Base-by-base conservation (phyloP, 1,139 yeast genomes). In the Pichia sp. region DNA sequence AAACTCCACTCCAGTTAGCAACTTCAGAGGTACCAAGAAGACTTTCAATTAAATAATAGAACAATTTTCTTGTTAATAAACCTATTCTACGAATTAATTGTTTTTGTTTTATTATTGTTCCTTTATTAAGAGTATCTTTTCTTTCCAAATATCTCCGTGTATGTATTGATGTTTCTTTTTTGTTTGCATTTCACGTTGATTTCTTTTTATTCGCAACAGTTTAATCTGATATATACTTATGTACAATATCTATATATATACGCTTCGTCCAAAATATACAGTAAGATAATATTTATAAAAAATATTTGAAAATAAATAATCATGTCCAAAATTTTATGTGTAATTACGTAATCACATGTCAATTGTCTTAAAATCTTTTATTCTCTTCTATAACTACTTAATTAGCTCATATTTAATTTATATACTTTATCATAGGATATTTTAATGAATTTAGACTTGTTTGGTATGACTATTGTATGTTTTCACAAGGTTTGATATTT, bases 11-110 rank as follows among this genome's bases (percentile, higher is more conserved):
- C 75, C 79, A 61, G 68, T 71, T 60, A 73, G 13, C 27, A 16
- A 79, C 61, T 78, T 84, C 77, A 69, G 74, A 68, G 85, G 89
- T 61, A 72, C 75, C 63, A 83, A 82, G 70, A 83, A 78, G 66
- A 81, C 89, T 49, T 83, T 83, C 60, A 89, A 82, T 65, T 81
- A 76, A 42, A 23, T 36, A 23, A 23, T 30, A 28, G 40, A 34
- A 14, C 21, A 21, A 26, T 28, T 14, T 30, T 30, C 20, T 11
- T 16, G 7, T 27, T 21, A 20, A 15, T 21, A 13, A 4, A 6
- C 5, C 6, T 16, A 16, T 6, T 7, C 5, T 13, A 19, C 7
- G 19, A 29, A 19, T 13, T 25, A 14, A 18, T 21, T 33, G 15
- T 30, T 24, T 13, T 28, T 33, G 11, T 20, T 26, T 28, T 19